Percentiles rank a stretch among this genome's conserved stretches.
phyloP scores from a whole-genome alignment of 2,329 filamentous ascomycete species.

The Fusarium mundagurra region DNA sequence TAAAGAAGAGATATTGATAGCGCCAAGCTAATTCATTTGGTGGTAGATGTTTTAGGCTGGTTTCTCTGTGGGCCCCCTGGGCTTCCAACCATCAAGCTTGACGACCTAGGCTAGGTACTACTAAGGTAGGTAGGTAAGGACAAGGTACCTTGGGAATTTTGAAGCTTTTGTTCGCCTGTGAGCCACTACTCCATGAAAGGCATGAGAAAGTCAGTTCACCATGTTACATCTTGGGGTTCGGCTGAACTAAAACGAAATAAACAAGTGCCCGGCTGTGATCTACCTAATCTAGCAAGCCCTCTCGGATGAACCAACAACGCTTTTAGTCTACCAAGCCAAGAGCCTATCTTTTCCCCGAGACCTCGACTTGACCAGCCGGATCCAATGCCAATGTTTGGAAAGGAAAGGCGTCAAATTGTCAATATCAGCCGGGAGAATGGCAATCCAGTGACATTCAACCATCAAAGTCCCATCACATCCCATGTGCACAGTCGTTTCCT shows the following conservation, averaged over 20 bases:
- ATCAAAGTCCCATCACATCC: constrained; percentile 18
- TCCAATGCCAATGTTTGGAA: background rate
- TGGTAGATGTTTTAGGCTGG: constrained; percentile 23
- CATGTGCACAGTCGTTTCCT: constrained; percentile 21
- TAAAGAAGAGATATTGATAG: constrained; percentile 22
- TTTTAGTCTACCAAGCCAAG: background rate
- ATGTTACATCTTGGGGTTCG: constrained; percentile 16
- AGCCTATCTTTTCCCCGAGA: constrained; percentile 1
- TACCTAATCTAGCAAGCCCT: background rate
- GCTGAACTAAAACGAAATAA: constrained; percentile 6
- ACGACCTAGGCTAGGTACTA: background rate
- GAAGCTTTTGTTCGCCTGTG: background rate
- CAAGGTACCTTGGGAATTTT: background rate
- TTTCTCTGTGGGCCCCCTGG: constrained; percentile 16
- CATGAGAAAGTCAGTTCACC: background rate
- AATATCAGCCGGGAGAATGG: background rate
- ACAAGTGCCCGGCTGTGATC: background rate
- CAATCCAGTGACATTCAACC: background rate
- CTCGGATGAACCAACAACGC: background rate
- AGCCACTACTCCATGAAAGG: background rate
- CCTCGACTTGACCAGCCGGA: constrained; percentile 10
- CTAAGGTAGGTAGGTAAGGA: background rate
- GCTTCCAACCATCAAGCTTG: constrained; percentile 4
- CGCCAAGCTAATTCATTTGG: constrained; percentile 22
- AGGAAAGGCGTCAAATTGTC: background rate